Percentiles rank a stretch among this genome's conserved stretches.
Conservation (phyloP, 73 alveolate genomes). For the Uronychia setigera region DNA sequence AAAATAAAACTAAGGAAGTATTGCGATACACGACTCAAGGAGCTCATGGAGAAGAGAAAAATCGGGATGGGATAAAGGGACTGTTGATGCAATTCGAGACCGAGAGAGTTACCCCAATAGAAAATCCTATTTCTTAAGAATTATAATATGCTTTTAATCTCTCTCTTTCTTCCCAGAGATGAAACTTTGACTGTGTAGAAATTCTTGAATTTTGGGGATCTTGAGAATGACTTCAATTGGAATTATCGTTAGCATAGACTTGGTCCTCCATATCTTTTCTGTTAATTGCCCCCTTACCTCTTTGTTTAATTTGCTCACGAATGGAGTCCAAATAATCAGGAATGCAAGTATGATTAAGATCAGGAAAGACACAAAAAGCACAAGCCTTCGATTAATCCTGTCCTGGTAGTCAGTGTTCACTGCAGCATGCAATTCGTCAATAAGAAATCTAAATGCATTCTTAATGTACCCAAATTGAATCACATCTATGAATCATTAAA, state of each 20-base stretch:
- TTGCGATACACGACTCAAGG: too few species aligned
- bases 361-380: conserved; percentile 25
- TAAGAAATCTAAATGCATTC: conserved; percentile 5
- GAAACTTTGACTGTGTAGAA: conserved; percentile 41
- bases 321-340: conserved; percentile 42
- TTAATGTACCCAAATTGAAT: conserved; percentile 12
- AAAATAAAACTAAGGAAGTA: too few species aligned
- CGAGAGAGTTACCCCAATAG: too few species aligned
- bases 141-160: too few species aligned
- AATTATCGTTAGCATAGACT: conserved; percentile 49
- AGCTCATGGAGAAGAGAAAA: too few species aligned
- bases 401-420: conserved; percentile 19
- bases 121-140: too few species aligned
- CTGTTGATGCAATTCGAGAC: too few species aligned
- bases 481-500: not conserved
- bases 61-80: too few species aligned
- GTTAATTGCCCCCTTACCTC: too few species aligned
- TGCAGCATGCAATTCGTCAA: not conserved
- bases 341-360: conserved; percentile 25
- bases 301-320: too few species aligned
- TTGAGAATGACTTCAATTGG: conserved; percentile 52
- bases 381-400: conserved; percentile 25
- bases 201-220: conserved; percentile 45
- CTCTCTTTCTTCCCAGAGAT: too few species aligned
- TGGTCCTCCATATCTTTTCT: conserved; percentile 60